A percentile compares a stretch with the other conserved stretches of the same genome.
These are phyloP conservation scores for Didymella pomorum DNA, from an alignment of 2,329 filamentous ascomycete genomes.

Conservation along the genomic window DNA sequence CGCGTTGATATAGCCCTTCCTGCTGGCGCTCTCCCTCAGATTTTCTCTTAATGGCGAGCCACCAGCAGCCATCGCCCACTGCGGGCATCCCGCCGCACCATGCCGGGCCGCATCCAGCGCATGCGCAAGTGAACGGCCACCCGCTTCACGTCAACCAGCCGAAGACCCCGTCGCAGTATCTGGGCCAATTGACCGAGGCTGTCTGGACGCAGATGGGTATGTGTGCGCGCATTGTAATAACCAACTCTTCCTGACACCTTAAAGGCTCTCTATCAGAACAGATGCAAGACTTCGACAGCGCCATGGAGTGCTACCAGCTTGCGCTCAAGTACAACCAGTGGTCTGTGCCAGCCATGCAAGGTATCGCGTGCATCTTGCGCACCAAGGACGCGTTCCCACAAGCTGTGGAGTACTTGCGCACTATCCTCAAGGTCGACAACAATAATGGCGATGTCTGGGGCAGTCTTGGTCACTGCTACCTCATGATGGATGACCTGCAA, in stretches of 20 bases:
- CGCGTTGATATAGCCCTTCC: conserved; percentile 12
- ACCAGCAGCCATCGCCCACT: conserved; percentile 82
- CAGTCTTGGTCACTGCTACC: conserved; percentile 93
- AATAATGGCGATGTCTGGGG: conserved; percentile 97
- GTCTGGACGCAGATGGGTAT: conserved; percentile 94
- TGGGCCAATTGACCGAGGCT: conserved; percentile 80
- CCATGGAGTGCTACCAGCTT: conserved; percentile 88
- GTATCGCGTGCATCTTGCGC: conserved; percentile 89
- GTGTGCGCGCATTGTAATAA: conserved; percentile 42
- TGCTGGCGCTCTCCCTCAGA: conserved; percentile 9
- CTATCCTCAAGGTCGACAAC: conserved; percentile 86
- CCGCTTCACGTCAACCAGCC: conserved; percentile 66
- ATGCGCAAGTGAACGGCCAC: conserved; percentile 63
- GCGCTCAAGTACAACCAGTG: conserved; percentile 86
- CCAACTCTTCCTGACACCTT: conserved; percentile 29
- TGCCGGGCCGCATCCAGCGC: conserved; percentile 70
- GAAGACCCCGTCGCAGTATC: conserved; percentile 74
- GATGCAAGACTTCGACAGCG: conserved; percentile 86
- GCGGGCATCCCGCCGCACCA: conserved; percentile 74
- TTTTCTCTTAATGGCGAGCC: conserved; percentile 64
- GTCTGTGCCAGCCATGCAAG: conserved; percentile 91
- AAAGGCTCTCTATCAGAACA: conserved; percentile 85
- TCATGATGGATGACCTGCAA: conserved; percentile 98
- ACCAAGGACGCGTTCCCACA: conserved; percentile 93
- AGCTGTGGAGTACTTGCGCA: conserved; percentile 90